phyloP scores from a whole-genome alignment of 2,329 filamentous ascomycete genomes.

The Fusarium irregulare region DNA sequence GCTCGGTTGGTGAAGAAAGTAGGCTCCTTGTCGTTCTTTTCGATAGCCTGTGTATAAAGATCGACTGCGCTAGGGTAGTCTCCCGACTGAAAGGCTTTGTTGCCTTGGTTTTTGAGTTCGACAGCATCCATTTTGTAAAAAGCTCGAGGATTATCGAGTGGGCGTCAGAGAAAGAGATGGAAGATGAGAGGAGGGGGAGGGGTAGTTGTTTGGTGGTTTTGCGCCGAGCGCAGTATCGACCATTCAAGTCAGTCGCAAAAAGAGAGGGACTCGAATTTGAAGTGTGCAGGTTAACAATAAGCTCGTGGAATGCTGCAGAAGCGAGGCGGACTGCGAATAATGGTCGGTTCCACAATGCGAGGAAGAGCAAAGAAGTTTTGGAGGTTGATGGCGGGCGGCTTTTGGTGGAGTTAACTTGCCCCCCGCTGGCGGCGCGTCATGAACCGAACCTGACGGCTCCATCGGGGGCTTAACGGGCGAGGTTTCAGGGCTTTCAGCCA shows the following conservation, averaged over 20 bases:
- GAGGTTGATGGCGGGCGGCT: constrained; percentile 28
- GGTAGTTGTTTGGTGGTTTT: constrained; percentile 30
- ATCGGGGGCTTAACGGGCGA: constrained; percentile 19
- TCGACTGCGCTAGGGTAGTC: constrained; percentile 87
- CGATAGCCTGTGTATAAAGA: constrained; percentile 88
- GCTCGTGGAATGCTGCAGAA: constrained; percentile 19
- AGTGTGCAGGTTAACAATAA: constrained; percentile 5
- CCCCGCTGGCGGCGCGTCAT: constrained; percentile 44
- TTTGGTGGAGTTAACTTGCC: constrained; percentile 42
- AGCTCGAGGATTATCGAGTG: constrained; percentile 30
- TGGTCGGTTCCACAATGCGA: constrained; percentile 40
- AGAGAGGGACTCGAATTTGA: neutral
- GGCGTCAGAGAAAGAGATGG: constrained; percentile 13
- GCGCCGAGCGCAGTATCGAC: constrained; percentile 38
- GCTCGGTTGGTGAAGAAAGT: constrained; percentile 95
- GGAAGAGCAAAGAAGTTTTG: constrained; percentile 43
- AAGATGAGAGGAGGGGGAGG: constrained; percentile 28
- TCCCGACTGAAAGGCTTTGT: constrained; percentile 88
- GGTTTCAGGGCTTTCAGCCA: constrained; percentile 31
- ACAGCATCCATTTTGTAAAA: constrained; percentile 71
- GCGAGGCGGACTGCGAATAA: constrained; percentile 26
- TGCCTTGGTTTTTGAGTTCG: constrained; percentile 91
- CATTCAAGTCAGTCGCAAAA: constrained; percentile 24
- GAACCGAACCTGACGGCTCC: constrained; percentile 14
- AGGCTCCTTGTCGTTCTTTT: constrained; percentile 82